Evolutionary conservation across 257 asterid species (phyloP), one percentile per base, ranked within the genome.

Genomic region (Rauvolfia tetraphylla): DNA sequence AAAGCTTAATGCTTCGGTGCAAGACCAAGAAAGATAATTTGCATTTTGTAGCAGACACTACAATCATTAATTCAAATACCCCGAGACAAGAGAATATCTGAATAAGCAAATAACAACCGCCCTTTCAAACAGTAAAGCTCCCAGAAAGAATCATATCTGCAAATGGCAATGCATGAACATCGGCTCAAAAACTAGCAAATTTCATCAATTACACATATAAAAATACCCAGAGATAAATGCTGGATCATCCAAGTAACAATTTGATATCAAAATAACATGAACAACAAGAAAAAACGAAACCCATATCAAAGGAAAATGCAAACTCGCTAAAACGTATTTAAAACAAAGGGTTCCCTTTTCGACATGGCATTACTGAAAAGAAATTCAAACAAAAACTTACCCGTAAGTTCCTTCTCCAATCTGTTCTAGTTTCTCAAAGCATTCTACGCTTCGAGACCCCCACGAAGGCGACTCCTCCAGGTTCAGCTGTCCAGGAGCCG

Each of bases 341-440:
- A 25, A 56, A 38, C 27, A 68, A 39, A 9, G 22, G 34, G 10
- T 3, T 38, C 12, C 18, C 13, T 59, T 17, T 13, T 38, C 2
- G 17, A 23, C 39, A 38, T 9, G 9, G n/a, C 31, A 51, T 1
- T 14, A 7, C 39, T 0, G 17, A 51, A 29, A 42, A 17, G 23
- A 49, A 18, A 22, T 0, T 1, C 7, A 22, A 33, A 69, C 0
- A 25, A 36, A 38, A 10, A 18, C 29, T 85, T 17, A 88, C 98
- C 98, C 98, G 81, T 95, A 95, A 38, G 98, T 95, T 72, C 98
- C 98, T 91, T 95, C 97, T 18, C 98, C 98, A 84, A 95, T 95
- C 87, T 90, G 96, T 87, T 92, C 98, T 76, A 95, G 90, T 68
- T 92, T 92, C 74, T 94, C 97, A 78, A 94, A 94, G 85, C 98